Evolutionary conservation across 208 protist species (phyloP).

Genomic region (Trypanosoma avium): DNA sequence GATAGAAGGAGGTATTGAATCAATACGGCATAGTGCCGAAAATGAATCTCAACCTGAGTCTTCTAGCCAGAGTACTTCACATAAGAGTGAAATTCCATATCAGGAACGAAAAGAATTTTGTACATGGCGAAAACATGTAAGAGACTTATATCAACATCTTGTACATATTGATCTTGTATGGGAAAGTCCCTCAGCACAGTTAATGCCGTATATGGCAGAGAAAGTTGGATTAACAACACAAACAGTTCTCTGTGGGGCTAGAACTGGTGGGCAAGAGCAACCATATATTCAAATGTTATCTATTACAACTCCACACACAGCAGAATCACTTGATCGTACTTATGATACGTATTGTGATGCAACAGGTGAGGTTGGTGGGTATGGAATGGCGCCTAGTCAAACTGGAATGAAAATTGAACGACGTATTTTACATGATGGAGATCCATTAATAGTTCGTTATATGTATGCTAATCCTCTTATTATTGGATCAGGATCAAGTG

Average conservation of each 20-base stretch:
- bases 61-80: constrained; percentile 20
- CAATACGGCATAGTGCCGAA: neutral
- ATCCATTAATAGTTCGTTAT: constrained; percentile 80
- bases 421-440: constrained; percentile 85
- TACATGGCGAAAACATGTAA: constrained; percentile 89
- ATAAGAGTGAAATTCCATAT: constrained; percentile 38
- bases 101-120: constrained; percentile 72
- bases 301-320: constrained; percentile 54
- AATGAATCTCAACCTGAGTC: neutral
- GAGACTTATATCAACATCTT: constrained; percentile 86
- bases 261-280: constrained; percentile 85
- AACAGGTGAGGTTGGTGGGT: constrained; percentile 90
- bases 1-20: neutral
- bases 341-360: constrained; percentile 68
- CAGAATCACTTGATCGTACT: constrained; percentile 41
- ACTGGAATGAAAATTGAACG: constrained; percentile 72
- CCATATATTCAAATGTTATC: constrained; percentile 79
- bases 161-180: constrained; percentile 88
- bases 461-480: constrained; percentile 87
- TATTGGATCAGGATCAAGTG: constrained; percentile 69
- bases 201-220: constrained; percentile 82
- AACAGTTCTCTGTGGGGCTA: constrained; percentile 72
- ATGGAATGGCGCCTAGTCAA: constrained; percentile 75
- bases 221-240: constrained; percentile 63
- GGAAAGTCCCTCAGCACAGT: constrained; percentile 71